Base-by-base conservation (phyloP, 2,329 filamentous ascomycete genomes). In the Cercospora sp. region DNA sequence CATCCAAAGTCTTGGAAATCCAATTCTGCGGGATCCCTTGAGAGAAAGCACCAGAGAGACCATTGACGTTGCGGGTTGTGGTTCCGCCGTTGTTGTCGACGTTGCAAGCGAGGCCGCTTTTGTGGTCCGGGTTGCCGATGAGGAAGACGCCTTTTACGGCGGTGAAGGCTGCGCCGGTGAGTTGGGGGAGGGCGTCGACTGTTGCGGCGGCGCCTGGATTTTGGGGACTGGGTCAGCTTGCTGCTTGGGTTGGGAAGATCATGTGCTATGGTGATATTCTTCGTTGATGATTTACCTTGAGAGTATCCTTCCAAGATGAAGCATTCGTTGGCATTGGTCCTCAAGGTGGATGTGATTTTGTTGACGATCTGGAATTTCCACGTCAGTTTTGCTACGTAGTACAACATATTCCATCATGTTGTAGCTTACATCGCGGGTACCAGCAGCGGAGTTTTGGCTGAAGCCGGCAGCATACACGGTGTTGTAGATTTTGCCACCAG, bases 261-360 rank as follows among this genome's bases (percentile, higher is more conserved):
- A n/a, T n/a, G n/a, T n/a, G n/a, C n/a, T n/a, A n/a, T n/a, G n/a
- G n/a, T n/a, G n/a, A n/a, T n/a, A n/a, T n/a, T n/a, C n/a, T n/a
- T 33, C 16, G 2, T 23, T 33, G 28, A 16, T 36, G 33, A 16
- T 36, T 36, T 13, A 59, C 55, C 79, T 66, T 80, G 79, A 2
- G 75, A 77, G 71, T 80, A 80, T 18, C 79, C 79, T 62, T 80
- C 74, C 1, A 80, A 73, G 59, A 80, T 75, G 67, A 79, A 79
- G 68, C 78, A 80, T 59, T 75, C 73, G 36, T 73, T 71, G 1
- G 78, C 74, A 45, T 70, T 72, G 0, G 70, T 59, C 0, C 33
- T n/a, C 1, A 80, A 72, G 5, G 71, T 75, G 12, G 65, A 66
- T 3, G 67, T 67, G 66, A 80, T 73, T n/a, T 77, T 70, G 69